phyloP scores from a whole-genome alignment of 192 early-diverging fungal genomes.

The Backusella australiensis region DNA sequence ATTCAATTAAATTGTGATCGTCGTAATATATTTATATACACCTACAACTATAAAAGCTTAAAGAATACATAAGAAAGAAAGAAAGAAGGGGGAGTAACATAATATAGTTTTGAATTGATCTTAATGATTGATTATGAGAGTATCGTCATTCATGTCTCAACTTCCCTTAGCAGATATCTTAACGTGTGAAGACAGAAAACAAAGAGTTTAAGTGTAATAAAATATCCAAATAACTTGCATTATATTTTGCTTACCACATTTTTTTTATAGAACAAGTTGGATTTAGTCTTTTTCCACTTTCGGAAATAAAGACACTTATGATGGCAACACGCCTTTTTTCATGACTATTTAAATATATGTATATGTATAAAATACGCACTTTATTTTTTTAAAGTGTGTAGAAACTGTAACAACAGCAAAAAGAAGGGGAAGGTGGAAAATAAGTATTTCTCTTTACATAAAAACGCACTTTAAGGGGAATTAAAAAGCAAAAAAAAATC shows the following conservation, averaged over 20 bases:
- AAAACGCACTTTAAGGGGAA: not conserved
- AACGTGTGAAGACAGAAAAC: not conserved
- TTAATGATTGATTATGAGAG: not conserved
- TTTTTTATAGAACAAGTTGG: not conserved
- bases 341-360: not conserved
- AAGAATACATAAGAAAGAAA: not conserved
- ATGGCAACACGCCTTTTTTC: not conserved
- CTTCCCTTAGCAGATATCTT: not conserved
- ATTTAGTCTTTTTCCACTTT: not conserved
- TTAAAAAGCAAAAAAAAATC: not conserved
- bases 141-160: not conserved
- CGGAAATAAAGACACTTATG: not conserved
- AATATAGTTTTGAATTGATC: not conserved
- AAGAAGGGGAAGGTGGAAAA: not conserved
- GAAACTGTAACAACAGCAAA: not conserved
- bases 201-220: not conserved
- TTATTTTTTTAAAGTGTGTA: not conserved
- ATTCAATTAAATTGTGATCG: not conserved
- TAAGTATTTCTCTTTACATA: not conserved
- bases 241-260: not conserved
- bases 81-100: not conserved
- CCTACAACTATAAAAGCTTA: not conserved
- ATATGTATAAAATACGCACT: not conserved
- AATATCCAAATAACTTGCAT: not conserved
- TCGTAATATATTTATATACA: not conserved